phyloP scores from a whole-genome alignment of 331 rosid species.

The Pyracantha coccinea region DNA sequence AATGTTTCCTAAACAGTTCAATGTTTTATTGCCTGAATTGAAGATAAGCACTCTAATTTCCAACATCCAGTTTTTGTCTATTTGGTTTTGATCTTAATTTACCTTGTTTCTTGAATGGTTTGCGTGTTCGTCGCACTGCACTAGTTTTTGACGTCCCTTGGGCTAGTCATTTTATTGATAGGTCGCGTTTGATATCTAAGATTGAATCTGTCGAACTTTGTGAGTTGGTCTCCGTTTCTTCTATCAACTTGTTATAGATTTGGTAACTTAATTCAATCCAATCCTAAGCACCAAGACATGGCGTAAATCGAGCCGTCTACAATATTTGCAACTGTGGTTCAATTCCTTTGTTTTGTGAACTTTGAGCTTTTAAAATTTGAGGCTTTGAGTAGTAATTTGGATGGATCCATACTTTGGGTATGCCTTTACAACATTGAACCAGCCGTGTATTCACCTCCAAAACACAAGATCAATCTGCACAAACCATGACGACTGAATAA shows the following conservation, averaged over 20 bases:
- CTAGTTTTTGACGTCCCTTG: too few relatives aligned
- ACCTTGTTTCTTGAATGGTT: neutral
- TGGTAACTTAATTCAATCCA: too few relatives aligned
- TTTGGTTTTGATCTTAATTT: neutral
- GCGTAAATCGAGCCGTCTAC: neutral
- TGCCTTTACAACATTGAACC: neutral
- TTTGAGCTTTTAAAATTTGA: neutral
- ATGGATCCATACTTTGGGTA: neutral
- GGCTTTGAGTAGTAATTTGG: too few relatives aligned
- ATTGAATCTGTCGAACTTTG: too few relatives aligned
- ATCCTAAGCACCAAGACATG: neutral
- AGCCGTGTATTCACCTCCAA: neutral
- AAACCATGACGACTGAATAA: neutral
- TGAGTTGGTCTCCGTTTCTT: too few relatives aligned
- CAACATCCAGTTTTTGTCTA: neutral
- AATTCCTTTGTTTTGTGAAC: neutral
- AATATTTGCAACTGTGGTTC: neutral
- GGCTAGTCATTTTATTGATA: too few relatives aligned
- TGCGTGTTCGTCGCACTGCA: neutral
- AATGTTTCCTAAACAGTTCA: neutral
- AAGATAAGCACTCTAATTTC: neutral
- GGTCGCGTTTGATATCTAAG: too few relatives aligned
- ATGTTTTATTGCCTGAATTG: neutral
- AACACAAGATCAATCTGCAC: neutral
- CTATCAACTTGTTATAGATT: too few relatives aligned